Evolutionary conservation across 805 yeast species (phyloP), one percentile per base, ranked within the genome.

Genomic region (Candida pseudoglaebosa): DNA sequence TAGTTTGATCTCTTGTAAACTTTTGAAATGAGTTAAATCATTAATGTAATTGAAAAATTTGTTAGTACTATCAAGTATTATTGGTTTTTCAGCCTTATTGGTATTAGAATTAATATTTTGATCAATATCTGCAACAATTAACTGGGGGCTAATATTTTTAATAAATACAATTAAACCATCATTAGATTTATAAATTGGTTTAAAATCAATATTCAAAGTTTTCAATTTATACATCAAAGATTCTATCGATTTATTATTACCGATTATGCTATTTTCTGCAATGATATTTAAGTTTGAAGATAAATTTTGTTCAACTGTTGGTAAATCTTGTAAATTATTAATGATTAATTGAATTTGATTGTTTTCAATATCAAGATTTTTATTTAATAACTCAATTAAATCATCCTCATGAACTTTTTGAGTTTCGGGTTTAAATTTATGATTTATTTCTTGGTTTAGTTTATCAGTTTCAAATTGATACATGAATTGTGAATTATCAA

Each of bases 81-180:
- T 33, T 13, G 36, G 24, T 22, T 33, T 33, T 7, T 21, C 15
- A 4, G 22, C 28, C 10, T 21, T 22, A 4, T n/a, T n/a, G n/a
- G n/a, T n/a, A n/a, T n/a, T n/a, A n/a, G n/a, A n/a, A n/a, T n/a
- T n/a, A n/a, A n/a, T n/a, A n/a, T n/a, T n/a, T n/a, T 10, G 6
- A 8, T 12, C 22, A 13, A 6, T 8, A 13, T 22, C 19, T 6
- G 22, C 4, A 10, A 18, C 34, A 24, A 71, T 62, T 36, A 47
- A 43, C 10, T 55, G 49, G 21, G 64, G 60, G 3, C 69, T 56
- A 20, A 78, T 53, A 14, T 78, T 78, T 40, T 78, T 70, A 19
- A 78, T 70, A 53, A 75, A 79, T 12, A 80, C 48, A 45, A 73
- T 72, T 24, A 33, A 22, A 1, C 84, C 84, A 1, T 85, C 85